Evolutionary conservation across 768 basidiomycete genomes (phyloP).

Genomic region (Amanita subjunquillea): DNA sequence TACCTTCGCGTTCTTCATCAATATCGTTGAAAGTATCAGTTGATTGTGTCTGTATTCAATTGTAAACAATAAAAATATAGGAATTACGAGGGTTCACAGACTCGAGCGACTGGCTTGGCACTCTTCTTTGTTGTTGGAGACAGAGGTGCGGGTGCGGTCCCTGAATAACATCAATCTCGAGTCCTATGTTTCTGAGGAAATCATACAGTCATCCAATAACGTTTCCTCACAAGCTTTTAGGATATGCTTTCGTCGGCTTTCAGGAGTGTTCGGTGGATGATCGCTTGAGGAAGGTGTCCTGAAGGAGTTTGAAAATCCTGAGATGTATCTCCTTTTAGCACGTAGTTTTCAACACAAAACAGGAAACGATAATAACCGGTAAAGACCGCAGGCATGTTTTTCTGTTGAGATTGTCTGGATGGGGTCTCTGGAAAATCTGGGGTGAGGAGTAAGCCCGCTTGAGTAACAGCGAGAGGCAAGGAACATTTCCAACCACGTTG

Average conservation of each 20-base stretch:
- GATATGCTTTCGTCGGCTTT: background rate
- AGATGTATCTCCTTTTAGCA: background rate
- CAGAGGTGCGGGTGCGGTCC: background rate
- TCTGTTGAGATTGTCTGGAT: background rate
- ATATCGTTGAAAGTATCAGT: background rate
- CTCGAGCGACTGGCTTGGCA: background rate
- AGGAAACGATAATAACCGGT: background rate
- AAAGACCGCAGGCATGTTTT: background rate
- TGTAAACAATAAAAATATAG: background rate
- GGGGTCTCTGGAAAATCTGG: background rate
- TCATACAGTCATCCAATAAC: too few species aligned
- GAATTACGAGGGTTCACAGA: background rate
- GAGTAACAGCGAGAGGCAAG: background rate
- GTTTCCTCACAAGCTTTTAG: background rate
- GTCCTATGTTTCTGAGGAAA: background rate
- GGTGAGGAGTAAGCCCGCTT: background rate
- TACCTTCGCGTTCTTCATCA: slow-evolving; percentile 1
- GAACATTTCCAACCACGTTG: background rate
- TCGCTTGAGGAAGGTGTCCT: background rate
- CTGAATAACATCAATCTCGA: background rate
- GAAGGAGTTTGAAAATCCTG: background rate
- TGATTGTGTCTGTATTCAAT: background rate
- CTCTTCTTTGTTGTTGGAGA: background rate
- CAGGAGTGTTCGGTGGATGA: background rate
- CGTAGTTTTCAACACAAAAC: background rate